These are phyloP conservation scores for Lasiosphaeris hirsuta DNA, from an alignment of 495 filamentous ascomycete genomes.

Conservation along the genomic window DNA sequence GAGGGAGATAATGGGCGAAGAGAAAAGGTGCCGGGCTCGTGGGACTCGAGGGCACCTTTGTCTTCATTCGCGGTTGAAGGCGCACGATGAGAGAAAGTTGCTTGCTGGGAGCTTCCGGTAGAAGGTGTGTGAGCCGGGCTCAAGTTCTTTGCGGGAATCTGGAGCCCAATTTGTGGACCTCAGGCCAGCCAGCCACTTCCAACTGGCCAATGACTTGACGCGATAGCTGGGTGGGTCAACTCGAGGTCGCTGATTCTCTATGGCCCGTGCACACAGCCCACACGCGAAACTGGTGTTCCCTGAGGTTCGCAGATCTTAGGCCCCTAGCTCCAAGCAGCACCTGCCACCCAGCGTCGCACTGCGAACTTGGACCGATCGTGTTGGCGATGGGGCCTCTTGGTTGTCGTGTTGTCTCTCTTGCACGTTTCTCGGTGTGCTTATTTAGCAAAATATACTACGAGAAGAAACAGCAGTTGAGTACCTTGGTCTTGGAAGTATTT, in stretches of 20 bases:
- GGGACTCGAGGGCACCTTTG: constrained; percentile 10
- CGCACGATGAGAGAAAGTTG: constrained; percentile 15
- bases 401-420: no score
- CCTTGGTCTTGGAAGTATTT: background rate
- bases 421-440: no score
- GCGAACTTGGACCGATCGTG: no score
- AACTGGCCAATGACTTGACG: constrained; percentile 14
- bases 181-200: background rate
- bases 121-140: constrained; percentile 7
- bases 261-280: background rate
- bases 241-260: background rate
- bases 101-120: constrained; percentile 10
- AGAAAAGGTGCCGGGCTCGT: constrained; percentile 10
- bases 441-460: no score
- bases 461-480: no score
- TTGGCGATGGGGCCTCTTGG: no score
- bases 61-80: constrained; percentile 5
- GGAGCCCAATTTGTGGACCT: constrained; percentile 17
- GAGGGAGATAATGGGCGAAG: background rate
- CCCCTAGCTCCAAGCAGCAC: background rate
- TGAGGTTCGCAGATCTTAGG: background rate
- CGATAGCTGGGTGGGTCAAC: background rate
- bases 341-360: no score
- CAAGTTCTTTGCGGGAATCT: constrained; percentile 7
- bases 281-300: background rate